Base-by-base conservation (phyloP, 306 rosid genomes). In the Herpetospermum pedunculosum region DNA sequence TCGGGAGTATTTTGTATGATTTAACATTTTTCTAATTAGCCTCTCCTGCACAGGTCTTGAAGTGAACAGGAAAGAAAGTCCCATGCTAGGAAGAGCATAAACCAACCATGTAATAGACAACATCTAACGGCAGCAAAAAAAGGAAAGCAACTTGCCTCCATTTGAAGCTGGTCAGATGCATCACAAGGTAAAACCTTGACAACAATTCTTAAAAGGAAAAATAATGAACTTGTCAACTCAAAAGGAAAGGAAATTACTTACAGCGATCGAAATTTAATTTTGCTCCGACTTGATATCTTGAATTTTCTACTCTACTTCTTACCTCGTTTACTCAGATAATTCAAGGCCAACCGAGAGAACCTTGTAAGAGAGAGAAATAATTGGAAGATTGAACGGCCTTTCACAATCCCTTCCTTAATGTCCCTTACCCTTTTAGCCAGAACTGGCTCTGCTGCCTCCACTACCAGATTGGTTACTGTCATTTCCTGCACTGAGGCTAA, bases 401-500 rank as follows among this genome's bases (percentile, higher is more conserved):
- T 82, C 73, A 88, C 88, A 63, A 94, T 81, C 43, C 91, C 91
- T 78, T 89, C 92, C 75, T 84, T 85, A 58, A 87, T 34, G 15
- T 79, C 87, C 72, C 89, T 89, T 30, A 82, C 95, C 0, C 83
- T 75, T 87, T 72, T 89, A 59, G 92, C 97, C 38, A 86, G 77
- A 21, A 28, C 73, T 32, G 88, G 96, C 73, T 67, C 92, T 64
- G 83, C 74, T 8, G 80, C 41, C 82, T 83, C 74, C 77, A 62
- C 52, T 84, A 75, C 80, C 46, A 15, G 82, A 34, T 49, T 79
- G 60, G 70, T 48, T 85, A 63, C 77, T 44, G 73, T 43, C 73
- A 69, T 69, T 73, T 70, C 85, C 94, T 89, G 97, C 91, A 85
- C 78, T 1, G 81, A 79, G 79, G 84, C 92, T 91, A 86, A 84